phyloP scores from a whole-genome alignment of 2,329 filamentous ascomycete genomes.

The Tricladium varicosporioides region DNA sequence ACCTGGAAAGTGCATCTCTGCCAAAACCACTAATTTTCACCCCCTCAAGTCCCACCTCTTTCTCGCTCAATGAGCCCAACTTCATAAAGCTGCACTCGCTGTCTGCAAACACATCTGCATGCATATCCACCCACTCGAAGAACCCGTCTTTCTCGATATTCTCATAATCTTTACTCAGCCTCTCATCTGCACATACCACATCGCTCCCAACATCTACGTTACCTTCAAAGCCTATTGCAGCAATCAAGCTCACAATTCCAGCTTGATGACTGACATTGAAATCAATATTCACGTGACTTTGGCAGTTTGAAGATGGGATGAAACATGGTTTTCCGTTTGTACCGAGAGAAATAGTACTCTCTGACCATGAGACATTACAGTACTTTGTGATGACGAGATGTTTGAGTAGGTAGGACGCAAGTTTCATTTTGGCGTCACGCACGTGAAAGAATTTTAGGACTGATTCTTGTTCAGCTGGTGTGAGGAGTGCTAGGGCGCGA shows the following conservation, averaged over 20 bases:
- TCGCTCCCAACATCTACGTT: slow-evolving; percentile 65
- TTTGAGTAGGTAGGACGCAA: slow-evolving; percentile 73
- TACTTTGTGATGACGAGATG: slow-evolving; percentile 63
- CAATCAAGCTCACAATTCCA: slow-evolving; percentile 68
- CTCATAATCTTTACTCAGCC: slow-evolving; percentile 58
- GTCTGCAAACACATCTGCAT: slow-evolving; percentile 66
- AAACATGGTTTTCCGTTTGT: slow-evolving; percentile 44
- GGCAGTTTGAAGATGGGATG: slow-evolving; percentile 10
- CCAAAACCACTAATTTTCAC: slow-evolving; percentile 13
- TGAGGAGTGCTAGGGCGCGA: slow-evolving; percentile 52
- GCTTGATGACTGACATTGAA: slow-evolving; percentile 83
- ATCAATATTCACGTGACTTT: slow-evolving; percentile 36
- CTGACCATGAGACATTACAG: slow-evolving; percentile 58
- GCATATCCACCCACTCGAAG: slow-evolving; percentile 66
- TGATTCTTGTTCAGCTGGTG: slow-evolving; percentile 51
- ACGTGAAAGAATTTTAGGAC: slow-evolving; percentile 64
- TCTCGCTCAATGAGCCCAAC: slow-evolving; percentile 22
- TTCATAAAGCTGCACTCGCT: slow-evolving; percentile 64
- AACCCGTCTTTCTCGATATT: slow-evolving; percentile 60
- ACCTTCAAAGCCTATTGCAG: slow-evolving; percentile 33
- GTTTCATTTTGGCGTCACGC: slow-evolving; percentile 71
- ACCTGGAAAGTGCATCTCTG: slow-evolving; percentile 24
- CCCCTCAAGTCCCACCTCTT: slow-evolving; percentile 11
- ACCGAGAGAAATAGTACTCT: slow-evolving; percentile 56
- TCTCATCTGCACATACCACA: slow-evolving; percentile 72